Evolutionary conservation across 1,139 yeast genomes (phyloP).

Genomic region (Yamadazyma pseudoaaseri): DNA sequence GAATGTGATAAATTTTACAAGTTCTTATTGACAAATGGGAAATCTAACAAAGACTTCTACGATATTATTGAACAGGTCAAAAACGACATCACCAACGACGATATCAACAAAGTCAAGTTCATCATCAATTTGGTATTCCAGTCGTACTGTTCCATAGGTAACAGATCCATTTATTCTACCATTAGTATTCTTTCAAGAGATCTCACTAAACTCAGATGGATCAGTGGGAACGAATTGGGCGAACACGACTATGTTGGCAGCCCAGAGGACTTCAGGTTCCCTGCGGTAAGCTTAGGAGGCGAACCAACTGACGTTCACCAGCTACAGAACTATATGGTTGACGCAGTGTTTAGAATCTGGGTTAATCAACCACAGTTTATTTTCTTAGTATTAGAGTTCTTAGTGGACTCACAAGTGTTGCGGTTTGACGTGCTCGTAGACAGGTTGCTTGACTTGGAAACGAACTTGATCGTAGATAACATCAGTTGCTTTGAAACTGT

Average conservation of each 20-base stretch:
- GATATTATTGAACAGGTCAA: slow-evolving; percentile 24
- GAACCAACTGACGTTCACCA: slow-evolving; percentile 26
- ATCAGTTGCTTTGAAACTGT: slow-evolving; percentile 49
- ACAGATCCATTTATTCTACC: slow-evolving; percentile 86
- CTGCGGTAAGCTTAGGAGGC: slow-evolving; percentile 33
- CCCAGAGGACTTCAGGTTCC: slow-evolving; percentile 33
- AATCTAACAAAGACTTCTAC: slow-evolving; percentile 37
- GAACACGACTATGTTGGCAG: slow-evolving; percentile 25
- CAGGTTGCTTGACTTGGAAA: slow-evolving; percentile 37
- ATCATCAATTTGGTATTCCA: slow-evolving; percentile 65
- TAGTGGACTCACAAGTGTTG: slow-evolving; percentile 52
- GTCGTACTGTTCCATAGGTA: slow-evolving; percentile 78
- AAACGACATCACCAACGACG: slow-evolving; percentile 25
- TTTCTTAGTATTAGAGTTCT: slow-evolving; percentile 64
- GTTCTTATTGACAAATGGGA: slow-evolving; percentile 42
- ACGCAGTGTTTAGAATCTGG: slow-evolving; percentile 76
- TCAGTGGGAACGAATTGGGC: slow-evolving; percentile 32
- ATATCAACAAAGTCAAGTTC: slow-evolving; percentile 41
- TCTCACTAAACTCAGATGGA: slow-evolving; percentile 47
- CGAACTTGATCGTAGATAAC: slow-evolving; percentile 39
- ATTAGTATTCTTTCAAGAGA: slow-evolving; percentile 65
- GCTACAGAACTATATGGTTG: slow-evolving; percentile 50
- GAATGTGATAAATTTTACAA: slow-evolving; percentile 41
- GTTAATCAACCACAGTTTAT: slow-evolving; percentile 79
- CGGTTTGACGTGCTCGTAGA: slow-evolving; percentile 40